phyloP scores from a whole-genome alignment of 352 stramenopile species.

The Pythium myriotylum region DNA sequence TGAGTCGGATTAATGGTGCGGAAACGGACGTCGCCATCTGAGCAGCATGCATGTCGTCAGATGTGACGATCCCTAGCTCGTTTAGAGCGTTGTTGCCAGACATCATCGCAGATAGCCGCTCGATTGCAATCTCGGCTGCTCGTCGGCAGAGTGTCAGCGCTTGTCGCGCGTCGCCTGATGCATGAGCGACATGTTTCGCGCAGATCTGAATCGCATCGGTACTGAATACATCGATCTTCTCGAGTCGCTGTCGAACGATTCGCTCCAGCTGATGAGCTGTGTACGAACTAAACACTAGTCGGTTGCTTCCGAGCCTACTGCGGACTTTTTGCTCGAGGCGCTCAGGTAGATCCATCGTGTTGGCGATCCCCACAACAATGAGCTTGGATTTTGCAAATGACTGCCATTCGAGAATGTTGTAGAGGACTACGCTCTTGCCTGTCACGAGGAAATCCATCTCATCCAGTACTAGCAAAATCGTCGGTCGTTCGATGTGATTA shows the following conservation, averaged over 20 bases:
- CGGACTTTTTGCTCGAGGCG: conserved; percentile 69
- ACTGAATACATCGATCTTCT: conserved; percentile 61
- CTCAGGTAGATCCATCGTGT: conserved; percentile 82
- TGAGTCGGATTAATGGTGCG: conserved; percentile 52
- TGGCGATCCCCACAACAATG: conserved; percentile 73
- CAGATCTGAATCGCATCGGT: conserved; percentile 64
- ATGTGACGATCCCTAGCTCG: conserved; percentile 40
- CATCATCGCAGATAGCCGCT: conserved; percentile 29
- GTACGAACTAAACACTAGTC: conserved; percentile 75
- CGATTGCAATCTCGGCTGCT: conserved; percentile 54
- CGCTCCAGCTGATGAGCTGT: conserved; percentile 59
- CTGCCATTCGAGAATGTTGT: conserved; percentile 83
- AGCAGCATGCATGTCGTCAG: conserved; percentile 56
- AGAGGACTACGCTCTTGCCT: conserved; percentile 74
- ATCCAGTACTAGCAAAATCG: conserved; percentile 65
- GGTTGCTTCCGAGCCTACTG: conserved; percentile 61
- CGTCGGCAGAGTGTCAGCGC: conserved; percentile 71
- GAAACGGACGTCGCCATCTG: conserved; percentile 59
- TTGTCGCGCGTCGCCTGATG: conserved; percentile 68
- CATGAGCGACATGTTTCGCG: conserved; percentile 65
- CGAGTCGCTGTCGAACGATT: conserved; percentile 67
- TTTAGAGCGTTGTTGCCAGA: not conserved
- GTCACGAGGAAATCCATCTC: conserved; percentile 83
- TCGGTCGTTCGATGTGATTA: conserved; percentile 38
- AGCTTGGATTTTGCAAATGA: conserved; percentile 58